A percentile compares a stretch with the other conserved stretches of the same genome.
Conservation (phyloP, 306 rosid species). For the Ceratonia siliqua region DNA sequence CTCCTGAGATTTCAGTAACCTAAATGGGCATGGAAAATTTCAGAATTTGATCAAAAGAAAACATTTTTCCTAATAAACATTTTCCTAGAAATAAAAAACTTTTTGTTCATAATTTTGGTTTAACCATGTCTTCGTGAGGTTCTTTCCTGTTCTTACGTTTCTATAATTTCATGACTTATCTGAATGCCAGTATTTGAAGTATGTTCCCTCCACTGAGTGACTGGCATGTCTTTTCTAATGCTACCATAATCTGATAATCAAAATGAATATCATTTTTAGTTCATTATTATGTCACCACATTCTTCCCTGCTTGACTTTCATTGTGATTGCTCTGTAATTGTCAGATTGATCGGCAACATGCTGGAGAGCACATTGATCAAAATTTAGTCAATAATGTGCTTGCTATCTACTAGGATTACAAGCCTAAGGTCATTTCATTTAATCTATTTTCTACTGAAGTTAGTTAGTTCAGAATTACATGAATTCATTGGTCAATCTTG, state of each 20-base stretch:
- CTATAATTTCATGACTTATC: not conserved
- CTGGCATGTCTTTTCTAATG: not conserved
- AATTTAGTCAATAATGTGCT: conserved; percentile 58
- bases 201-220: not conserved
- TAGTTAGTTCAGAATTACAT: not conserved
- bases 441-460: not conserved
- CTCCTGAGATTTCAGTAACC: not conserved
- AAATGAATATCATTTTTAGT: not conserved
- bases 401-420: conserved; percentile 58
- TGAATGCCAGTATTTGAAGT: not conserved
- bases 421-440: conserved; percentile 44
- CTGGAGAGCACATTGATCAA: conserved; percentile 66
- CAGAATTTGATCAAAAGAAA: not conserved
- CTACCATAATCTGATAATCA: not conserved
- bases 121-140: not conserved
- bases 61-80: not conserved
- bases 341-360: conserved; percentile 63
- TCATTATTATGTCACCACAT: not conserved
- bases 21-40: not conserved
- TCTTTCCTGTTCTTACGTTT: not conserved
- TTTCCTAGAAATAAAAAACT: too few relatives aligned
- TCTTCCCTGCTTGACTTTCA: not conserved
- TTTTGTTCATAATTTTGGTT: not conserved
- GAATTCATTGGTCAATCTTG: not conserved
- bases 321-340: not conserved